phyloP scores from a whole-genome alignment of 2,329 filamentous ascomycete genomes.

The Fusarium proliferatum region DNA sequence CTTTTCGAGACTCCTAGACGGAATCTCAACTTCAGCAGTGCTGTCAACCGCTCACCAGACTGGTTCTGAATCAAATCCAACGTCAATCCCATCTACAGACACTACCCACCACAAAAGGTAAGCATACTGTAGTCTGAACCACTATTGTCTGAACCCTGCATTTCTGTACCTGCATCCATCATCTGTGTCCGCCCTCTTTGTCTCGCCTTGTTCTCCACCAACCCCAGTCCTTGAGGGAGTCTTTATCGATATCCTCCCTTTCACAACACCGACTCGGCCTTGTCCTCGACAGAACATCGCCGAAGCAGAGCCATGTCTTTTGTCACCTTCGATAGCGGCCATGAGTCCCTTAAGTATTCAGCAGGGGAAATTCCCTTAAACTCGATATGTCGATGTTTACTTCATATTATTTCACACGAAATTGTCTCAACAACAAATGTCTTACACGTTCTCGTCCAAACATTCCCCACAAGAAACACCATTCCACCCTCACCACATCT shows the following conservation, averaged over 20 bases:
- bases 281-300: conserved; percentile 7
- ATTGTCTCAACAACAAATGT: conserved; percentile 40
- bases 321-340: conserved; percentile 8
- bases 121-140: conserved; percentile 24
- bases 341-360: background rate
- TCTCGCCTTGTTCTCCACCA: conserved; percentile 33
- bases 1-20: conserved; percentile 42
- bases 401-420: background rate
- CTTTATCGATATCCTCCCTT: conserved; percentile 32
- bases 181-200: conserved; percentile 16
- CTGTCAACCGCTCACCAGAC: conserved; percentile 40
- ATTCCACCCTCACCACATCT: conserved; percentile 26
- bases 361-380: conserved; percentile 6
- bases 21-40: conserved; percentile 41
- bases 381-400: conserved; percentile 12
- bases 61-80: conserved; percentile 42
- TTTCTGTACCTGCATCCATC: conserved; percentile 30
- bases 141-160: conserved; percentile 22
- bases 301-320: conserved; percentile 3
- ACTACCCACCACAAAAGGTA: conserved; percentile 25
- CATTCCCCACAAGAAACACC: conserved; percentile 40
- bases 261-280: conserved; percentile 8
- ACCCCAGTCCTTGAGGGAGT: conserved; percentile 21
- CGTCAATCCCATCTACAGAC: conserved; percentile 15
- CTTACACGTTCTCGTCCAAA: conserved; percentile 33